A percentile compares a stretch with the other conserved stretches of the same genome.
phyloP scores from a whole-genome alignment of 179 eudicot species.

The Silene noctiflora region DNA sequence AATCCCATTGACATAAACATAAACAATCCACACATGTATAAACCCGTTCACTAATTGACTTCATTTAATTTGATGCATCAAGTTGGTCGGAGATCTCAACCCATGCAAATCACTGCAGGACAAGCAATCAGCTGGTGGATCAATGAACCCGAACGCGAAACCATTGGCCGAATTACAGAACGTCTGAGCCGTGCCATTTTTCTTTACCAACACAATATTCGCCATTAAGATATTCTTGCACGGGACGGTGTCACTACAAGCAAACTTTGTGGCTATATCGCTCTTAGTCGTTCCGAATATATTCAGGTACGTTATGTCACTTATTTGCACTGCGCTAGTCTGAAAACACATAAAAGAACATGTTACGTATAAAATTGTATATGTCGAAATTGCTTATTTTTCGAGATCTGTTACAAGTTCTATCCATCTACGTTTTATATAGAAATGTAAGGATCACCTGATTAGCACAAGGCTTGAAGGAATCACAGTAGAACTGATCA shows the following conservation, averaged over 20 bases:
- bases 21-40: too few relatives aligned
- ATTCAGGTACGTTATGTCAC: constrained; percentile 54
- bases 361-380: background rate
- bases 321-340: constrained; percentile 68
- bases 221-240: constrained; percentile 55
- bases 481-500: constrained; percentile 89
- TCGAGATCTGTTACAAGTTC: too few relatives aligned
- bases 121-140: constrained; percentile 69
- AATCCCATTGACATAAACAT: too few relatives aligned
- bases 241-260: constrained; percentile 69
- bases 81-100: background rate
- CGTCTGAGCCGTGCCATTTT: constrained; percentile 42
- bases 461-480: constrained; percentile 59
- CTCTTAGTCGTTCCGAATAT: constrained; percentile 63
- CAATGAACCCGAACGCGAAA: constrained; percentile 37
- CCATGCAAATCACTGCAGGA: constrained; percentile 23
- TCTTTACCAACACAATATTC: constrained; percentile 44
- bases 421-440: too few relatives aligned
- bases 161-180: constrained; percentile 62
- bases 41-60: background rate
- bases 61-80: background rate
- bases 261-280: constrained; percentile 58
- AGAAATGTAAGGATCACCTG: constrained; percentile 38
- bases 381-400: too few relatives aligned
- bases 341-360: constrained; percentile 13